Evolutionary conservation across 2,329 filamentous ascomycete species (phyloP).

Genomic region (Ophiostoma sp.): DNA sequence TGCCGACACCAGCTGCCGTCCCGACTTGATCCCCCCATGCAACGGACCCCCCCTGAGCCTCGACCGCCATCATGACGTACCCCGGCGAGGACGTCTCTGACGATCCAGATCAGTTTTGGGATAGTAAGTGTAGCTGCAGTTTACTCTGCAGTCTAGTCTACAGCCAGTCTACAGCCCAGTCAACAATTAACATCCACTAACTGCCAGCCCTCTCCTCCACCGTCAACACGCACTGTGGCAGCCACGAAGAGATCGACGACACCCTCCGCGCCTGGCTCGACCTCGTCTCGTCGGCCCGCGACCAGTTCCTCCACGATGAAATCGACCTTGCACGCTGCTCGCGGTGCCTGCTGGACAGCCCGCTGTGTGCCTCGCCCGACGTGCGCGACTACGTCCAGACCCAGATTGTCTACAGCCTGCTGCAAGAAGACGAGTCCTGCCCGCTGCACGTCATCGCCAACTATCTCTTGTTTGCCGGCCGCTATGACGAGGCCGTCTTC

Average conservation of each 20-base stretch:
- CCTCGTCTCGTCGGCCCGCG: slow-evolving; percentile 70
- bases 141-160: not conserved
- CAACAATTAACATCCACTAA: not conserved
- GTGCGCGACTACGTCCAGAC: slow-evolving; percentile 75
- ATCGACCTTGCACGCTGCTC: slow-evolving; percentile 77
- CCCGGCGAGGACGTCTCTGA: slow-evolving; percentile 2
- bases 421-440: slow-evolving; percentile 79
- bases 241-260: slow-evolving; percentile 60
- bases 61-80: slow-evolving; percentile 13
- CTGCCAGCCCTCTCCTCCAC: not conserved
- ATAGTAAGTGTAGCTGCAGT: not conserved
- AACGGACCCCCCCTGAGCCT: not conserved
- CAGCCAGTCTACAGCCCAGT: too few relatives aligned
- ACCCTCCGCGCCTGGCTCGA: slow-evolving; percentile 77
- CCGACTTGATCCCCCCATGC: slow-evolving; percentile 1
- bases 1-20: slow-evolving; percentile 7
- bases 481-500: slow-evolving; percentile 70
- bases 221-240: not conserved
- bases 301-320: slow-evolving; percentile 68
- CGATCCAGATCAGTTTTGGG: slow-evolving; percentile 11
- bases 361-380: slow-evolving; percentile 63
- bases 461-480: slow-evolving; percentile 82
- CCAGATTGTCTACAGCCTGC: slow-evolving; percentile 85
- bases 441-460: slow-evolving; percentile 78
- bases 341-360: slow-evolving; percentile 69